A percentile compares a stretch with the other conserved stretches of the same genome.
Conservation (phyloP, 371 early-diverging fungal species). For the Mortierella sp. region DNA sequence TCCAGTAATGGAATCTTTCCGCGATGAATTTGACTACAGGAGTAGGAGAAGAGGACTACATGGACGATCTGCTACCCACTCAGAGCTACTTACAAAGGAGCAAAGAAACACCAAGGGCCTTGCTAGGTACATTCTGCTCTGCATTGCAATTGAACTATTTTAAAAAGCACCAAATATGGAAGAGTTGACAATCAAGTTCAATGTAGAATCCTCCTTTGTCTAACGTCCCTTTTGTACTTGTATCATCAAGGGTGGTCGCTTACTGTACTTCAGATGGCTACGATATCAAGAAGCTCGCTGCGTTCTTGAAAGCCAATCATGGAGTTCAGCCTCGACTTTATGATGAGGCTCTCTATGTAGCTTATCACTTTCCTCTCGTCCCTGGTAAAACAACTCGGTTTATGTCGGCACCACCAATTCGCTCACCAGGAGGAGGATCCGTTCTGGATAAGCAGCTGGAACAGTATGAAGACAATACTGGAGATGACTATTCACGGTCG, state of each 20-base stretch:
- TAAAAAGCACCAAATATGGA: not conserved
- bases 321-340: constrained; percentile 66
- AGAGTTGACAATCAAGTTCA: not conserved
- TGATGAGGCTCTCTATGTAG: constrained; percentile 74
- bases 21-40: constrained; percentile 47
- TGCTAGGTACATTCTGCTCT: constrained; percentile 20
- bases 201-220: not conserved
- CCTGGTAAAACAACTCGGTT: constrained; percentile 39
- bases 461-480: constrained; percentile 60
- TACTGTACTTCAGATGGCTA: constrained; percentile 91
- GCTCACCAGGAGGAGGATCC: constrained; percentile 57
- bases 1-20: constrained; percentile 59
- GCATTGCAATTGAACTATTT: not conserved
- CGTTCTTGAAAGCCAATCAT: constrained; percentile 69
- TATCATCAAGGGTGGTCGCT: constrained; percentile 79
- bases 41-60: constrained; percentile 52
- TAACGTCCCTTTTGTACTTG: not conserved
- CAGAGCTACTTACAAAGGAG: constrained; percentile 52
- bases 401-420: constrained; percentile 48
- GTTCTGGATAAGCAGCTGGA: constrained; percentile 58
- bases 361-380: constrained; percentile 72
- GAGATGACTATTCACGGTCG: constrained; percentile 39
- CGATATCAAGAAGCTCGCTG: constrained; percentile 67
- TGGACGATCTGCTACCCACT: constrained; percentile 50
- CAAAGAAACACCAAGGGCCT: constrained; percentile 46